phyloP scores from a whole-genome alignment of 768 basidiomycete species.

The Pholiota conissans region DNA sequence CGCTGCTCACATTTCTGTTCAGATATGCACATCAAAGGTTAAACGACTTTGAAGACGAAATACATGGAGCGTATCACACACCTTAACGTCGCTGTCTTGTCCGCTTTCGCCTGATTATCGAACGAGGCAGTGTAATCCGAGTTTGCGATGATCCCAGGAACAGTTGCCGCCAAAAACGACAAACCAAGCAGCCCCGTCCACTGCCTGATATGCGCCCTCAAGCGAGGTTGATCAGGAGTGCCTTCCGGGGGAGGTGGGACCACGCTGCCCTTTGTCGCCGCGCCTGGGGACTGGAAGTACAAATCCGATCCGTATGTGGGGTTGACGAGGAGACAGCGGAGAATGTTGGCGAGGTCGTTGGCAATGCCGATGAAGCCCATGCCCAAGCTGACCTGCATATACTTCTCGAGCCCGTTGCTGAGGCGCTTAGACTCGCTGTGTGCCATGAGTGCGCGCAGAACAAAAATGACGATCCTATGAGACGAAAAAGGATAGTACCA shows the following conservation, averaged over 20 bases:
- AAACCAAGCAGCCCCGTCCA: not conserved
- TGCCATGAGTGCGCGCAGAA: conserved; percentile 29
- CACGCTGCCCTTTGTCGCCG: conserved; percentile 21
- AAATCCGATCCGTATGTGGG: conserved; percentile 34
- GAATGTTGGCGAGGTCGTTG: conserved; percentile 32
- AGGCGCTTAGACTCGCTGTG: conserved; percentile 14
- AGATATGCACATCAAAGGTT: too few species aligned
- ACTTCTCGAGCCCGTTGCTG: conserved; percentile 23
- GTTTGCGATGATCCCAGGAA: not conserved
- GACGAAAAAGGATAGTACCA: not conserved
- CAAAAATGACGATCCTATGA: conserved; percentile 29
- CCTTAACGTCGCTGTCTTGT: not conserved
- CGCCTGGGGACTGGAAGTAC: conserved; percentile 27
- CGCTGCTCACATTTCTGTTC: not conserved
- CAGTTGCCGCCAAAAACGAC: not conserved
- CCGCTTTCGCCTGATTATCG: not conserved
- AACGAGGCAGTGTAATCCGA: not conserved
- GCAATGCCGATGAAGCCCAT: conserved; percentile 34
- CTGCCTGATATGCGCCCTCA: not conserved
- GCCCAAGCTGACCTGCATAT: conserved; percentile 31
- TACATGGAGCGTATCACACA: not conserved
- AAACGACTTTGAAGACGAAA: not conserved
- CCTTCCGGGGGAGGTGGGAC: conserved; percentile 7
- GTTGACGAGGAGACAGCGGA: conserved; percentile 39
- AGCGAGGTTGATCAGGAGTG: not conserved